Evolutionary conservation across 345 rosid genomes (phyloP).

Genomic region (Citrus australasica): DNA sequence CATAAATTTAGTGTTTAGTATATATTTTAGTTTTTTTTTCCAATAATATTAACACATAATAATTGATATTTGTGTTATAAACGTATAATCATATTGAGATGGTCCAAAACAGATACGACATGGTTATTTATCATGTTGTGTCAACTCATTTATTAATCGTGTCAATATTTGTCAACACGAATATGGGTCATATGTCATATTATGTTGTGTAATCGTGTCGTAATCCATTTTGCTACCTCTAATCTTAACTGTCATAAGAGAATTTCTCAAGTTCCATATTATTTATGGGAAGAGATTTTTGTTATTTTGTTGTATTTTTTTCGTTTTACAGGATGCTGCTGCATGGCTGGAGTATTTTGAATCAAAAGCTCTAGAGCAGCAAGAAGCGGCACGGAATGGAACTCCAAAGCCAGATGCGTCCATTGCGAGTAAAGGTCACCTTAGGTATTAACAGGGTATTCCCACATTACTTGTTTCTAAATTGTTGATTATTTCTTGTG

Average conservation of each 20-base stretch:
- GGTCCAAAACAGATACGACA: too few relatives aligned
- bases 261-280: neutral
- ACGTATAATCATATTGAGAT: too few relatives aligned
- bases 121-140: too few relatives aligned
- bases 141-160: too few relatives aligned
- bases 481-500: slow-evolving; percentile 4
- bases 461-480: slow-evolving; percentile 35
- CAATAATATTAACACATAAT: too few relatives aligned
- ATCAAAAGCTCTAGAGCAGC: slow-evolving; percentile 65
- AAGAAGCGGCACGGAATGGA: slow-evolving; percentile 63
- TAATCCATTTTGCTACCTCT: too few relatives aligned
- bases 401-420: slow-evolving; percentile 65
- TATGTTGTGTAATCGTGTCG: too few relatives aligned
- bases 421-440: slow-evolving; percentile 77
- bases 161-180: too few relatives aligned
- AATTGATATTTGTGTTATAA: too few relatives aligned
- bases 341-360: slow-evolving; percentile 81
- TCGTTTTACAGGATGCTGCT: slow-evolving; percentile 56
- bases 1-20: too few relatives aligned
- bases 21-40: too few relatives aligned
- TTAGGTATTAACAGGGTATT: slow-evolving; percentile 62
- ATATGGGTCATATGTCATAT: too few relatives aligned
- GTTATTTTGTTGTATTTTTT: neutral
- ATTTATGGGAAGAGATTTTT: neutral
- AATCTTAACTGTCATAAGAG: neutral